Evolutionary conservation across 2,329 filamentous ascomycete species (phyloP).

Genomic region (Pseudogymnoascus sp.): DNA sequence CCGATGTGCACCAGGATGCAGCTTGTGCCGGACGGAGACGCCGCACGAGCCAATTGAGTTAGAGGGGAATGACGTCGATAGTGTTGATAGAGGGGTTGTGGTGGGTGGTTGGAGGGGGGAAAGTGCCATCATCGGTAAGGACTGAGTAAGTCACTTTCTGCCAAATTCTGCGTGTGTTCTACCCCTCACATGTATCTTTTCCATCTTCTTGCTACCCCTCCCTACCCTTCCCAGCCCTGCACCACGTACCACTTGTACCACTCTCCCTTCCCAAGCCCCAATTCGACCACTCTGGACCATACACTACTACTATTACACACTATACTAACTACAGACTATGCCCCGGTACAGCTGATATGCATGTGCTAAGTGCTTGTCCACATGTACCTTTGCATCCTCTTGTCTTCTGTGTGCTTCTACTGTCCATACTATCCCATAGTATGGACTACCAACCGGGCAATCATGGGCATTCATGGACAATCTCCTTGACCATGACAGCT

Average conservation of each 20-base stretch:
- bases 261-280: not conserved
- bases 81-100: not conserved
- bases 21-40: not conserved
- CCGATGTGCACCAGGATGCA: not conserved
- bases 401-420: not conserved
- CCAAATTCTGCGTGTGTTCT: not conserved
- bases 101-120: not conserved
- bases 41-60: not conserved
- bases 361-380: not conserved
- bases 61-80: not conserved
- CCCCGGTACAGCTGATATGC: slow-evolving; percentile 4
- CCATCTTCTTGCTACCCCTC: not conserved
- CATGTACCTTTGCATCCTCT: not conserved
- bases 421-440: not conserved
- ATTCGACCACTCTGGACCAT: not conserved
- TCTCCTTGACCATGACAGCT: not conserved
- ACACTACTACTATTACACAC: not conserved
- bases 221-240: not conserved
- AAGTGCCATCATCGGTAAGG: not conserved
- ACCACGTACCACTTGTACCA: not conserved
- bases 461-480: too few species aligned
- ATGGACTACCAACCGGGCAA: too few species aligned
- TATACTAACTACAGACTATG: not conserved
- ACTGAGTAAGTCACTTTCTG: not conserved
- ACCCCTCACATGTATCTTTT: not conserved